Evolutionary conservation across 805 yeast species (phyloP).

Genomic region (Candida bentonensis): DNA sequence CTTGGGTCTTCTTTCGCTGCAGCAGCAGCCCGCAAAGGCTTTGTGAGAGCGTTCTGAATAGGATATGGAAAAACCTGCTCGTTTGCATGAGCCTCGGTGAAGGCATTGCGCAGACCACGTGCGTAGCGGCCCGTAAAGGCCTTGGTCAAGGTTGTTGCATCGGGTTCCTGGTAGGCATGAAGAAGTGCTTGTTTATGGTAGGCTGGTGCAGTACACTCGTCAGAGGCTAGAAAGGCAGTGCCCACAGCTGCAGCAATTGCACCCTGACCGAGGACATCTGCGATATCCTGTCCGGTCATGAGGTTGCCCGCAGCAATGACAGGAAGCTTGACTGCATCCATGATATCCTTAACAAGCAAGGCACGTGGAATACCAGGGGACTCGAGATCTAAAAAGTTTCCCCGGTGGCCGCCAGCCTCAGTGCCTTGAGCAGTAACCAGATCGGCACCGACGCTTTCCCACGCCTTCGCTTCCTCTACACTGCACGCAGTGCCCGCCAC

Average conservation of each 20-base stretch:
- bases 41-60: slow-evolving; percentile 12
- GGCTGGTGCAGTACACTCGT: slow-evolving; percentile 18
- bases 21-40: slow-evolving; percentile 9
- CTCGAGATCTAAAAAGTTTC: slow-evolving; percentile 26
- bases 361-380: slow-evolving; percentile 24
- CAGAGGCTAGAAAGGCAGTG: slow-evolving; percentile 31
- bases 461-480: slow-evolving; percentile 26
- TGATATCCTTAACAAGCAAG: slow-evolving; percentile 12
- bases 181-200: slow-evolving; percentile 6
- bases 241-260: slow-evolving; percentile 46
- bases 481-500: slow-evolving; percentile 37
- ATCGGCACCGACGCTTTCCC: slow-evolving; percentile 26
- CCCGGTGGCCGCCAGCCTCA: slow-evolving; percentile 58
- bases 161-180: slow-evolving; percentile 2
- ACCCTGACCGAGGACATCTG: slow-evolving; percentile 25
- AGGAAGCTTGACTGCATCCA: slow-evolving; percentile 10
- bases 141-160: slow-evolving; percentile 8
- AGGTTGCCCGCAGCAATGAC: slow-evolving; percentile 44
- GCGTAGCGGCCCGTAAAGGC: slow-evolving; percentile 14
- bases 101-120: slow-evolving; percentile 9
- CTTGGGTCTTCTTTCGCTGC: slow-evolving; percentile 2
- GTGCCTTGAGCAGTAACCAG: slow-evolving; percentile 41
- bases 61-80: slow-evolving; percentile 10
- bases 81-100: slow-evolving; percentile 4
- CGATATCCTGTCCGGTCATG: slow-evolving; percentile 20